Base-by-base conservation (phyloP, 1,284 basidiomycete genomes). In the Abortiporus biennis region DNA sequence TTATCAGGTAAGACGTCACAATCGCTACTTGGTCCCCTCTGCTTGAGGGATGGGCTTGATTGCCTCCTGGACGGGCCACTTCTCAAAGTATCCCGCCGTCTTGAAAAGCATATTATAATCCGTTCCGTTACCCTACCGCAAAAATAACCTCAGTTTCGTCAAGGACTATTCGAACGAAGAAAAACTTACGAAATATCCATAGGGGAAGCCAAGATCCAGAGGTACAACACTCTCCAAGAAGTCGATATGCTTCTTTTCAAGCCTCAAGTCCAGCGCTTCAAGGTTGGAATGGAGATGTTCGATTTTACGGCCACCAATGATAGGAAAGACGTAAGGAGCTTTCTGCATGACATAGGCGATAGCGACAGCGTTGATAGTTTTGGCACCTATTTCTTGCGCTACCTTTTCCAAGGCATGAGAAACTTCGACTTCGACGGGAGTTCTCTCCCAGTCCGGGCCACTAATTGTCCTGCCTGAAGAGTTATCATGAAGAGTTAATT, bases 281-380 rank as follows among this genome's bases (percentile, higher is more conserved):
- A 74, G 47, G 48, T 76, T 75, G 6, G 56, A 59, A 8, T 60
- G 20, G 0, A 77, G 52, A n/a, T 76, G 69, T 36, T 71, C 66
- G 36, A 69, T 55, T 49, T 73, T 74, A 36, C 73, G 62, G 0
- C 70, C 71, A 1, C 74, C 72, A 16, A 73, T 46, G 51, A 73
- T 31, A 11, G 42, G 42, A 23, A 43, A 74, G 4, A 74, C 69
- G 45, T 66, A 66, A 0, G 69, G 61, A 0, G 63, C 51, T 48
- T 72, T 72, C 16, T 67, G 62, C 61, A 71, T 56, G 2, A 71
- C 38, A 41, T 72, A 74, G 8, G 72, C 69, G 36, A 74, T 69
- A 2, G 68, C 68, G 29, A 68, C 65, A 60, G 46, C 36, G 4
- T 6, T 17, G 43, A 56, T 50, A 13, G 40, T 42, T 31, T 45